phyloP scores from a whole-genome alignment of 768 basidiomycete genomes.

The Mycena albidolilacea region DNA sequence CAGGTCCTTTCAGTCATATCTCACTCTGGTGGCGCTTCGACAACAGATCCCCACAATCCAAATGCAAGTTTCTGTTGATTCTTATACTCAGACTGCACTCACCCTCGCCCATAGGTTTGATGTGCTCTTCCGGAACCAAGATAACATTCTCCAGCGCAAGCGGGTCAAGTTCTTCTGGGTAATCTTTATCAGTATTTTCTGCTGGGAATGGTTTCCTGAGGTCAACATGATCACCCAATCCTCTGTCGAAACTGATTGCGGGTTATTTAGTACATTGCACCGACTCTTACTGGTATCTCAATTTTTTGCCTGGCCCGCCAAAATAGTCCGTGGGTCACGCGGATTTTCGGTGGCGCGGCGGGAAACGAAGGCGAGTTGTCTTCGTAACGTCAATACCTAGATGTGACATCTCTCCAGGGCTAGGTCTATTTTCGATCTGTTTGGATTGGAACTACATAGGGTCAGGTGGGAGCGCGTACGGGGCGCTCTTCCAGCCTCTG shows the following conservation, averaged over 20 bases:
- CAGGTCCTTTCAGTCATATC: background rate
- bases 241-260: slow-evolving; percentile 40
- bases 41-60: slow-evolving; percentile 48
- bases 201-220: slow-evolving; percentile 72
- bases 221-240: slow-evolving; percentile 43
- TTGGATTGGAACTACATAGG: slow-evolving; percentile 69
- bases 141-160: slow-evolving; percentile 62
- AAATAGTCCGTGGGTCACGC: slow-evolving; percentile 64
- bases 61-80: slow-evolving; percentile 40
- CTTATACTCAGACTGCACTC: background rate
- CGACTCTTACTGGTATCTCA: slow-evolving; percentile 72
- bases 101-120: slow-evolving; percentile 46
- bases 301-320: slow-evolving; percentile 70
- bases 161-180: slow-evolving; percentile 73
- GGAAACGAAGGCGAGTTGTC: slow-evolving; percentile 66
- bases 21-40: background rate
- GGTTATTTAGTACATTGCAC: slow-evolving; percentile 38
- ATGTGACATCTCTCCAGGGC: slow-evolving; percentile 27
- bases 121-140: slow-evolving; percentile 59
- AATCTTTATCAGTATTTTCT: slow-evolving; percentile 66
- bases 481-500: slow-evolving; percentile 66
- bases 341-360: slow-evolving; percentile 73
- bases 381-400: background rate
- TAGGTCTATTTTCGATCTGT: slow-evolving; percentile 71
- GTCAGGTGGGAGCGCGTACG: slow-evolving; percentile 59